phyloP scores from a whole-genome alignment of 345 rosid species.

The Microcos paniculata region DNA sequence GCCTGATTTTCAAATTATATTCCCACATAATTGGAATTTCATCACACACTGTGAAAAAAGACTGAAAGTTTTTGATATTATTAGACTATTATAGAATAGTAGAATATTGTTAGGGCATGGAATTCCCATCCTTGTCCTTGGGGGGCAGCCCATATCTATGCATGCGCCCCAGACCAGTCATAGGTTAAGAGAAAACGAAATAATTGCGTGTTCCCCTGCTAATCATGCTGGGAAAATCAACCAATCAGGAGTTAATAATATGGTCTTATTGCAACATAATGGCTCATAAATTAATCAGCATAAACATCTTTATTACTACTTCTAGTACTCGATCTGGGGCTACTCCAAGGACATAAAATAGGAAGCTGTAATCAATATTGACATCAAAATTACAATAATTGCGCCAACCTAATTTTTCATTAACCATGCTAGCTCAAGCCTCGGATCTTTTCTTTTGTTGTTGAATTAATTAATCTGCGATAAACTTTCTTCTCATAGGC shows the following conservation, averaged over 20 bases:
- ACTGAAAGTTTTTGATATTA: too few species aligned
- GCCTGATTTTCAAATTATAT: slow-evolving; percentile 15
- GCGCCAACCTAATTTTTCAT: too few species aligned
- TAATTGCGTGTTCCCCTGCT: not conserved
- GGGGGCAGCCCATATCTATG: too few species aligned
- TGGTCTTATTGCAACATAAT: not conserved
- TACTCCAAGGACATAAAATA: not conserved
- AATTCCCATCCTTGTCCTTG: too few species aligned
- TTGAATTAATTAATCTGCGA: too few species aligned
- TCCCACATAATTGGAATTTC: slow-evolving; percentile 1
- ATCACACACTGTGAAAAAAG: not conserved
- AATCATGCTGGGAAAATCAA: not conserved
- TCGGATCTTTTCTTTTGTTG: too few species aligned
- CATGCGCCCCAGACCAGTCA: not conserved
- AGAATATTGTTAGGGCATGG: too few species aligned
- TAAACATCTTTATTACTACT: not conserved
- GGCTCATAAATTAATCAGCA: not conserved
- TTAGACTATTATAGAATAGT: too few species aligned
- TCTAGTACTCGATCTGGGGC: not conserved
- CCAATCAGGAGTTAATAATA: not conserved
- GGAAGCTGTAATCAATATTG: not conserved
- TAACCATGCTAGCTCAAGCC: too few species aligned
- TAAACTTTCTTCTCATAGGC: too few species aligned
- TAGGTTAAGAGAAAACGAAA: not conserved
- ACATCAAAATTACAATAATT: not conserved